Conservation (phyloP, 1,284 basidiomycete species). For the Ustilago nuda region DNA sequence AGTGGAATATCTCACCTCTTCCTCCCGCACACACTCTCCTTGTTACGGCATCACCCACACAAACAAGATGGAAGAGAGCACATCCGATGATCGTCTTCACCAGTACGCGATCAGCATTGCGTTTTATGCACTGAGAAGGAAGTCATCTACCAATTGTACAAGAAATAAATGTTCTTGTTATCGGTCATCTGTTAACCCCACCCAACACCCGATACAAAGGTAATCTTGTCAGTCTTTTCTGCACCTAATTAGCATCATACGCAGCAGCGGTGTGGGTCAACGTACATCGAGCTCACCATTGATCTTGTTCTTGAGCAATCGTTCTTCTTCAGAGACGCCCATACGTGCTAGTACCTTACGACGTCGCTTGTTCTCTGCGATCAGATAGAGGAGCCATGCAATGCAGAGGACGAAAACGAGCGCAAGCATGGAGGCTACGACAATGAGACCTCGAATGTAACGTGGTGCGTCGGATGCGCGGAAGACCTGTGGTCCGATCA, state of each 20-base stretch:
- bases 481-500: constrained; percentile 60
- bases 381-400: constrained; percentile 22
- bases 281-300: constrained; percentile 40
- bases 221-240: background rate
- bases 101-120: background rate
- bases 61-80: background rate
- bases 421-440: constrained; percentile 49
- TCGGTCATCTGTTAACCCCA: constrained; percentile 29
- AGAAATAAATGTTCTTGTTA: constrained; percentile 41
- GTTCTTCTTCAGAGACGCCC: constrained; percentile 34
- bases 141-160: constrained; percentile 24
- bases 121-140: background rate
- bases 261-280: background rate
- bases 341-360: constrained; percentile 26
- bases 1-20: background rate
- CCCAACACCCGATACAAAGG: background rate
- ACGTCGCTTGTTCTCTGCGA: constrained; percentile 26
- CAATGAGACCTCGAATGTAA: constrained; percentile 62
- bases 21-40: background rate
- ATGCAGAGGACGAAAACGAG: constrained; percentile 25
- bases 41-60: background rate
- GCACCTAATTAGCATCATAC: background rate
- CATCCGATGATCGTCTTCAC: background rate
- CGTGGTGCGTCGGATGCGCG: constrained; percentile 64
- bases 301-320: constrained; percentile 39